Conservation (phyloP, 495 filamentous ascomycete species). For the Aspergillus avenaceus region DNA sequence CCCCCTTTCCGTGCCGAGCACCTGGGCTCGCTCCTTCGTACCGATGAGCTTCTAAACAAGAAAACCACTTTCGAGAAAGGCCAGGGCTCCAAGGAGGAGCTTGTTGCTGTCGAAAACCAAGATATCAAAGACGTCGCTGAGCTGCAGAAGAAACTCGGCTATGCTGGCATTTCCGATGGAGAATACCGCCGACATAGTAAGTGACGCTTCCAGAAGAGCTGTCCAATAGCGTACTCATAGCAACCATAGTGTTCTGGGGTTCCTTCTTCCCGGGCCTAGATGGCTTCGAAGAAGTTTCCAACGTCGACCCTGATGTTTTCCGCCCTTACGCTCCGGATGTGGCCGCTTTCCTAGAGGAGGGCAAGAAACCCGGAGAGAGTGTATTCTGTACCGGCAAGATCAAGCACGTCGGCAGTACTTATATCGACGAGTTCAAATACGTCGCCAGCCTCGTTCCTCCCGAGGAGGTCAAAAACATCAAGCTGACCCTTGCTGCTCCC, state of each 20-base stretch:
- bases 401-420: constrained; percentile 59
- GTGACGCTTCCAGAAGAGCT: no score
- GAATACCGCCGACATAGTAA: constrained; percentile 68
- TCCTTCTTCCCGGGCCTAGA: constrained; percentile 73
- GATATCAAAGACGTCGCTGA: constrained; percentile 64
- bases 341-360: constrained; percentile 65
- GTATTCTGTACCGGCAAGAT: constrained; percentile 73
- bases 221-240: no score
- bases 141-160: constrained; percentile 61
- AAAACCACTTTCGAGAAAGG: constrained; percentile 55
- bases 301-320: constrained; percentile 61
- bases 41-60: constrained; percentile 61
- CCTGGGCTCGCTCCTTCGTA: constrained; percentile 75
- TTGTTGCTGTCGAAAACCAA: constrained; percentile 55
- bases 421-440: constrained; percentile 64
- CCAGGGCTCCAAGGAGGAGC: constrained; percentile 30
- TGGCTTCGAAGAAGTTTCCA: constrained; percentile 59
- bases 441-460: constrained; percentile 57
- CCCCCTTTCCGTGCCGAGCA: constrained; percentile 84
- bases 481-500: constrained; percentile 69
- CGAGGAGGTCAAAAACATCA: constrained; percentile 59
- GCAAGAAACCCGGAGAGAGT: constrained; percentile 69
- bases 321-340: constrained; percentile 76
- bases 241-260: constrained; percentile 68
- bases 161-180: constrained; percentile 67